phyloP scores from a whole-genome alignment of 306 rosid genomes.

The Vicia faba region DNA sequence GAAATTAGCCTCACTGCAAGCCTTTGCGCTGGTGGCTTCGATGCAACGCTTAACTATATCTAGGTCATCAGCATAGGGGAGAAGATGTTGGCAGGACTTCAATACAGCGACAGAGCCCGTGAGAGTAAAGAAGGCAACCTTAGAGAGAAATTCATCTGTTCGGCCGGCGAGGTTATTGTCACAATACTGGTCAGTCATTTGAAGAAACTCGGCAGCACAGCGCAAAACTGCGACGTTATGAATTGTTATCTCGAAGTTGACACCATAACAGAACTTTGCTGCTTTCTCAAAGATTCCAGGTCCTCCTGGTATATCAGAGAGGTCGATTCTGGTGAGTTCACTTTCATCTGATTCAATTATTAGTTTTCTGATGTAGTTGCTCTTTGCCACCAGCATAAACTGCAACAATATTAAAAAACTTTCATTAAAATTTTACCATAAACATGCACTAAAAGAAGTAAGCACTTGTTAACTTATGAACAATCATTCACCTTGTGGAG shows the following conservation, averaged over 20 bases:
- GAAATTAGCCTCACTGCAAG: conserved; percentile 68
- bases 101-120: conserved; percentile 63
- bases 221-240: conserved; percentile 76
- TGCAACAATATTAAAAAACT: conserved; percentile 26
- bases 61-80: conserved; percentile 58
- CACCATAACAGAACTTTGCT: conserved; percentile 88
- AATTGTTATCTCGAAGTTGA: conserved; percentile 84
- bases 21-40: conserved; percentile 57
- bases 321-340: conserved; percentile 61
- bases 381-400: conserved; percentile 90
- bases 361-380: conserved; percentile 76
- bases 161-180: conserved; percentile 67
- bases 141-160: conserved; percentile 68
- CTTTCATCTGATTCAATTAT: conserved; percentile 64
- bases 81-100: conserved; percentile 63
- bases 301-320: conserved; percentile 82
- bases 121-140: conserved; percentile 67
- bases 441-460: background rate
- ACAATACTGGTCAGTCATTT: conserved; percentile 74
- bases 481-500: conserved; percentile 64
- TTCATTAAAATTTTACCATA: background rate
- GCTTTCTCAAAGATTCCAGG: conserved; percentile 80
- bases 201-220: conserved; percentile 81
- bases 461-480: background rate
- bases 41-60: conserved; percentile 57